Evolutionary conservation across 768 basidiomycete species (phyloP).

Genomic region (Mycena belliarum): DNA sequence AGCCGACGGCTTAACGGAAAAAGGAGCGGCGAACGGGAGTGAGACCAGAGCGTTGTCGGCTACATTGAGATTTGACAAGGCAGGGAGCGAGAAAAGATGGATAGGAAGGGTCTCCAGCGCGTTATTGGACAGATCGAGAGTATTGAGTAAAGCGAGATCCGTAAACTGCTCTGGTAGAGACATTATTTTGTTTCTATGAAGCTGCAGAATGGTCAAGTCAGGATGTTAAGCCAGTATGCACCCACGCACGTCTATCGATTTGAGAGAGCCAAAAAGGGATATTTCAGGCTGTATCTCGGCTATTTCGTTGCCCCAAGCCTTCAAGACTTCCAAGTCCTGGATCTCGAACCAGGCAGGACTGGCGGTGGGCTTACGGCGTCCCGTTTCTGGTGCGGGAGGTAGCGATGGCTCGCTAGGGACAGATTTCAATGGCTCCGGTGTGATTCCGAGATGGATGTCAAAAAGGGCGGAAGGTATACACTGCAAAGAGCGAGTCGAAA

Average conservation of each 20-base stretch:
- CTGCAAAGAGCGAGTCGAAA: conserved; percentile 69
- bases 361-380: conserved; percentile 42
- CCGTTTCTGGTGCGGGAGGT: conserved; percentile 39
- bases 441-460: conserved; percentile 77
- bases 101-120: conserved; percentile 60
- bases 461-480: conserved; percentile 80
- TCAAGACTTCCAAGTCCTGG: conserved; percentile 73
- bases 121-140: conserved; percentile 77
- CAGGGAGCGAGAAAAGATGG: conserved; percentile 68
- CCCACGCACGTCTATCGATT: conserved; percentile 72
- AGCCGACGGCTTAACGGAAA: conserved; percentile 32
- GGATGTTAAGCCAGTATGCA: not conserved
- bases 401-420: conserved; percentile 62
- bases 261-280: conserved; percentile 80
- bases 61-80: conserved; percentile 64
- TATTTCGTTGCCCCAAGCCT: conserved; percentile 82
- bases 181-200: conserved; percentile 72
- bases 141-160: conserved; percentile 66
- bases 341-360: conserved; percentile 79
- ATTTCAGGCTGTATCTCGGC: conserved; percentile 80
- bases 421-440: conserved; percentile 65
- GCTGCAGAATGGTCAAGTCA: conserved; percentile 38
- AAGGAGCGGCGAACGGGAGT: conserved; percentile 65
- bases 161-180: conserved; percentile 65
- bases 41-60: conserved; percentile 67